These are phyloP conservation scores for Triangularia verruculosa DNA, from an alignment of 2,329 filamentous ascomycete species.

Conservation along the genomic window DNA sequence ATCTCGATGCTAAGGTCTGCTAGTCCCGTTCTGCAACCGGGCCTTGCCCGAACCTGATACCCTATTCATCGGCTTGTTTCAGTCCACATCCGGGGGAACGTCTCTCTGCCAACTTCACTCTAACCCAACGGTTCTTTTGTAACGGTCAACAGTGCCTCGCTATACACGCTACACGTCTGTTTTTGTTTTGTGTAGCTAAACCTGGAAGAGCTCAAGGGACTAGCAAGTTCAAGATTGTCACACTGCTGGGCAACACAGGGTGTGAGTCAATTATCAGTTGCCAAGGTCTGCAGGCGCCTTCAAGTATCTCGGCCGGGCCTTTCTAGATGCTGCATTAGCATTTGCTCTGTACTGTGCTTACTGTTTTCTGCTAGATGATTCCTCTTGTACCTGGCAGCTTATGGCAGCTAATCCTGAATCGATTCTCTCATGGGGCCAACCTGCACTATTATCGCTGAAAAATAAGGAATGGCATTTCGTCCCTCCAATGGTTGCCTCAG, in stretches of 20 bases:
- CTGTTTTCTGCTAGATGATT: neutral
- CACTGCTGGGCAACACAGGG: neutral
- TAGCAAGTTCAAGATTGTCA: neutral
- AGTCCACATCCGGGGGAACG: neutral
- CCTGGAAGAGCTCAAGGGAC: neutral
- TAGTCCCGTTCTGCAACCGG: neutral
- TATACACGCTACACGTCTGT: neutral
- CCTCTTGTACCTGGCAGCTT: neutral
- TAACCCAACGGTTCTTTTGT: neutral
- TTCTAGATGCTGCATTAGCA: neutral
- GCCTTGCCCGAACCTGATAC: constrained; percentile 1
- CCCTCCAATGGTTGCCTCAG: neutral
- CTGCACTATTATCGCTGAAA: neutral
- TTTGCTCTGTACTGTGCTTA: neutral
- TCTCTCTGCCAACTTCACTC: neutral
- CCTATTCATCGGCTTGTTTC: constrained; percentile 2
- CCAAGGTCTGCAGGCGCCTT: neutral
- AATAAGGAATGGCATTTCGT: neutral
- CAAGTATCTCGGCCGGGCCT: neutral
- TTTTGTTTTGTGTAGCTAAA: neutral
- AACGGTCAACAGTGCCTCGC: neutral
- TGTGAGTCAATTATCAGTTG: neutral
- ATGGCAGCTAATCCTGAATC: neutral
- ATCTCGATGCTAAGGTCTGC: neutral
- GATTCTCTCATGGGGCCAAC: neutral